A percentile compares a stretch with the other conserved stretches of the same genome.
phyloP scores from a whole-genome alignment of 306 rosid genomes.

The Gastrolobium villosum region DNA sequence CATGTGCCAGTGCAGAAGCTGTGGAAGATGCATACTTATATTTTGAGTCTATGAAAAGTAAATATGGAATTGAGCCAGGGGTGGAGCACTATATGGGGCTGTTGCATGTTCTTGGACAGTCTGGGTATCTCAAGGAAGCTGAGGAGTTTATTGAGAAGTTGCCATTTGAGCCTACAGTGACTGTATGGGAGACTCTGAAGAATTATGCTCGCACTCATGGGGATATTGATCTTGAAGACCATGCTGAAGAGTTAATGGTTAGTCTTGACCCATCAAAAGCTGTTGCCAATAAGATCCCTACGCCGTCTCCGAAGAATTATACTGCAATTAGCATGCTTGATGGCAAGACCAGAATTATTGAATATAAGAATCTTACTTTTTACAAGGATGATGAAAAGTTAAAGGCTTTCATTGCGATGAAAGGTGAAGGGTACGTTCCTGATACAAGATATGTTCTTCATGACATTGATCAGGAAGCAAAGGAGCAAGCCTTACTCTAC shows the following conservation, averaged over 20 bases:
- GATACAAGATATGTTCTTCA: too few relatives aligned
- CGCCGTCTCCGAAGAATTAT: constrained; percentile 70
- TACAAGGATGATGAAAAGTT: too few relatives aligned
- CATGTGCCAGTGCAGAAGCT: constrained; percentile 80
- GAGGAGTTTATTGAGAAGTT: constrained; percentile 61
- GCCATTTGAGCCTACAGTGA: constrained; percentile 63
- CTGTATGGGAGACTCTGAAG: constrained; percentile 67
- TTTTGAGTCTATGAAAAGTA: constrained; percentile 65
- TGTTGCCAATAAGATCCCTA: constrained; percentile 59
- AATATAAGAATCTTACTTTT: constrained; percentile 71
- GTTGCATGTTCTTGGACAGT: constrained; percentile 71
- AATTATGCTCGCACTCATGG: constrained; percentile 74
- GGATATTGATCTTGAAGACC: constrained; percentile 72
- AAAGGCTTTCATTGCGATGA: too few relatives aligned
- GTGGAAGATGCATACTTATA: constrained; percentile 72
- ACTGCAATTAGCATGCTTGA: constrained; percentile 71
- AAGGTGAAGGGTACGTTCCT: too few relatives aligned
- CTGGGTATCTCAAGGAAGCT: constrained; percentile 72
- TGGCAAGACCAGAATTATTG: constrained; percentile 65
- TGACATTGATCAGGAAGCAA: constrained; percentile 80
- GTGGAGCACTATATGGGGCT: constrained; percentile 69
- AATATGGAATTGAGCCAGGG: constrained; percentile 58
- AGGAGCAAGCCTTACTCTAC: constrained; percentile 73
- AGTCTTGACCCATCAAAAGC: constrained; percentile 66
- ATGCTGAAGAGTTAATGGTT: constrained; percentile 67